These are phyloP conservation scores for Geum urbanum DNA, from an alignment of 306 rosid genomes.

Conservation along the genomic window DNA sequence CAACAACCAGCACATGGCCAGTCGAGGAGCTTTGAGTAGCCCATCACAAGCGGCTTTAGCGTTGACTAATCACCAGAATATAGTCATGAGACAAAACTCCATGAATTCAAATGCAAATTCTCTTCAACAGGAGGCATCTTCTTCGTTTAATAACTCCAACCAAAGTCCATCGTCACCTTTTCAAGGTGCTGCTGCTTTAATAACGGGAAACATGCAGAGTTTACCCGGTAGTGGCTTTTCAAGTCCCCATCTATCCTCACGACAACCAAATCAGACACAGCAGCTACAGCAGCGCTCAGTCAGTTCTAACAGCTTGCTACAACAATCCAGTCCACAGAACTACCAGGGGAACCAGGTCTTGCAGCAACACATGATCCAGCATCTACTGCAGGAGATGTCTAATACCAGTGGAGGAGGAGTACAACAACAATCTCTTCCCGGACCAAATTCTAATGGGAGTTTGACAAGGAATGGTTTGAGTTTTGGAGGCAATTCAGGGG, in stretches of 20 bases:
- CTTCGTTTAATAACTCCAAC: slow-evolving; percentile 62
- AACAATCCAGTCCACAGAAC: slow-evolving; percentile 54
- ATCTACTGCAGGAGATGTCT: slow-evolving; percentile 64
- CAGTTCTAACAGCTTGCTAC: slow-evolving; percentile 49
- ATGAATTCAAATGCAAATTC: slow-evolving; percentile 61
- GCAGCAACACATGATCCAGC: slow-evolving; percentile 78
- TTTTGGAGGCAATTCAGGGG: slow-evolving; percentile 48
- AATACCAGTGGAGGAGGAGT: slow-evolving; percentile 40
- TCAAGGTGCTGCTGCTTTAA: slow-evolving; percentile 57
- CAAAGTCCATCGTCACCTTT: slow-evolving; percentile 63
- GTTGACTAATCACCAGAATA: slow-evolving; percentile 66
- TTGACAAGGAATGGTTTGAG: slow-evolving; percentile 44
- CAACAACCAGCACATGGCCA: slow-evolving; percentile 54
- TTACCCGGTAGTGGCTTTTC: slow-evolving; percentile 56
- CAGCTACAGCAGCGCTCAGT: slow-evolving; percentile 57
- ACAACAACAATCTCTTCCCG: slow-evolving; percentile 43
- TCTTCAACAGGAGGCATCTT: slow-evolving; percentile 68
- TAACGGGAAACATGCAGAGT: slow-evolving; percentile 66
- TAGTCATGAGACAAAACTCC: slow-evolving; percentile 72
- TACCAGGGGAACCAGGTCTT: slow-evolving; percentile 61
- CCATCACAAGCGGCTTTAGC: slow-evolving; percentile 81
- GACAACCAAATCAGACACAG: slow-evolving; percentile 28
- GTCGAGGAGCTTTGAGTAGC: slow-evolving; percentile 71
- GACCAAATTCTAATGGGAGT: slow-evolving; percentile 53
- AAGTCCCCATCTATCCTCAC: slow-evolving; percentile 51